A percentile compares a stretch with the other conserved stretches of the same genome.
phyloP scores from a whole-genome alignment of 2,329 filamentous ascomycete genomes.

The Boeremia lycopersici region DNA sequence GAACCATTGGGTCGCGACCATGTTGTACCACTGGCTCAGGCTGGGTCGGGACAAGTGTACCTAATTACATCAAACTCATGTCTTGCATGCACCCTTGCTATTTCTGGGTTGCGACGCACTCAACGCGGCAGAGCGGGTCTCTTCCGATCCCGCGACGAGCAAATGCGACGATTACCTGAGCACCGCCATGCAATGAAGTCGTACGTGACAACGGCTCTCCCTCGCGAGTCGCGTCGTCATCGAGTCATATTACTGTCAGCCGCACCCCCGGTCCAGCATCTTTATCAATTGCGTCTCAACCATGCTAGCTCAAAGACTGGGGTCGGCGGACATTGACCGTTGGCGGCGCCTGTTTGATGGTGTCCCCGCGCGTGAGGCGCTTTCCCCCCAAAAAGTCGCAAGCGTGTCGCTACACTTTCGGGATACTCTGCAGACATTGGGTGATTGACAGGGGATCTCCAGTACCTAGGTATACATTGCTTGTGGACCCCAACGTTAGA shows the following conservation, averaged over 20 bases:
- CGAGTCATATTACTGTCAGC: not conserved
- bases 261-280: not conserved
- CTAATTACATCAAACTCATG: constrained; percentile 5
- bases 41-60: no score
- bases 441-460: not conserved
- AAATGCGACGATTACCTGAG: not conserved
- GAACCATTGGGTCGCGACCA: no score
- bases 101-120: constrained; percentile 1
- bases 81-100: constrained; percentile 2
- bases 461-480: not conserved
- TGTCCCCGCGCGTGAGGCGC: constrained; percentile 4
- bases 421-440: not conserved
- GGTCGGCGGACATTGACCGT: not conserved
- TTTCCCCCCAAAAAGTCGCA: not conserved
- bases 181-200: not conserved
- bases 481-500: not conserved
- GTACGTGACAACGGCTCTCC: constrained; percentile 1
- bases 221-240: not conserved
- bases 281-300: not conserved
- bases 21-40: no score
- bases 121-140: not conserved
- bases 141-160: not conserved
- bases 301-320: not conserved
- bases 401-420: constrained; percentile 2
- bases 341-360: constrained; percentile 4